Evolutionary conservation across 1,139 yeast species (phyloP), one percentile per base, ranked within the genome.

Genomic region (Kodamaea ohmeri): DNA sequence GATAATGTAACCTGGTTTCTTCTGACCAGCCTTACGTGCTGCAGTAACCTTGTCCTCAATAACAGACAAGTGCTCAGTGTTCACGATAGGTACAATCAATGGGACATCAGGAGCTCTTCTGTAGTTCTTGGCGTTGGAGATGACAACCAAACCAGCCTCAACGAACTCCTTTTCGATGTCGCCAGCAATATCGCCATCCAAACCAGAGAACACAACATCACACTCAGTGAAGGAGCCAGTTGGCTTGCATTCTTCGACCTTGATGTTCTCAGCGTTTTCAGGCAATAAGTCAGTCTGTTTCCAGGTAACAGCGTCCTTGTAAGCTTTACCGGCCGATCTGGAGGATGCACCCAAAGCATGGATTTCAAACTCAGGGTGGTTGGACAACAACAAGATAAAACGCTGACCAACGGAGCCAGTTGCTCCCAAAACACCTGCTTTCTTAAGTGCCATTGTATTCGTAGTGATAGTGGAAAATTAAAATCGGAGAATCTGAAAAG

Each of bases 361-460:
- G 40, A 92, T 66, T 60, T 87, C 89, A 55, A 94, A 89, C 46
- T 88, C 88, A 24, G 97, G 97, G 59, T 92, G 97, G 46, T 85
- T 68, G 2, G 90, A 78, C 48, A 92, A 73, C 39, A 92, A 73
- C 40, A 90, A 72, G 47, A 92, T 90, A 60, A 92, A 92, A 54
- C 98, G 77, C 66, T 92, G 99, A 39, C 99, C 99, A 33, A 92
- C 99, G 30, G 96, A 83, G 36, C 97, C 98, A 16, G 97, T 90
- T 51, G 97, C 97, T 38, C 98, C 98, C 48, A 92, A 73, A 52
- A 92, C 96, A 67, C 98, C 98, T 13, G 81, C 83, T 60, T 75
- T 77, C 50, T 65, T 75, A 25, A 63, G 27, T 9, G 30, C 37
- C 37, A 35, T 35, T 25, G 11, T 33, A n/a, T 9, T 15, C 12